Evolutionary conservation across 2,329 filamentous ascomycete species (phyloP).

Genomic region (Penicillium glabrum): DNA sequence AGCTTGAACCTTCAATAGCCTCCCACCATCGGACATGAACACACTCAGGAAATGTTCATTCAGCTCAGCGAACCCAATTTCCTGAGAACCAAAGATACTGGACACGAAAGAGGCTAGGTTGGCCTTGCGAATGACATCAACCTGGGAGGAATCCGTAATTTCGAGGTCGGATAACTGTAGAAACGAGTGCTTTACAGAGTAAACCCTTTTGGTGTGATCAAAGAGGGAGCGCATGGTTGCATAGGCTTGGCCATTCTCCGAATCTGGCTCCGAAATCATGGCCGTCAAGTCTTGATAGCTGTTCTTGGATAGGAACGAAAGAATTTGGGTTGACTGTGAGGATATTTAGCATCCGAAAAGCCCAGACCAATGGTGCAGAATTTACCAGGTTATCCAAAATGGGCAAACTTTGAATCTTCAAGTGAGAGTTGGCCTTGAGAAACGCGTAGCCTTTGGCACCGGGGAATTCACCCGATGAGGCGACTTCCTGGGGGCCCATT

Average conservation of each 20-base stretch:
- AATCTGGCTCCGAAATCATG: conserved; percentile 56
- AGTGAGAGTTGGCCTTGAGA: conserved; percentile 44
- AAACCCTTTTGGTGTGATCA: conserved; percentile 63
- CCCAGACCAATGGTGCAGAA: background rate
- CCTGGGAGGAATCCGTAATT: conserved; percentile 52
- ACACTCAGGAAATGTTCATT: conserved; percentile 64
- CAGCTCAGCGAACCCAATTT: conserved; percentile 63
- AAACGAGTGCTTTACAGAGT: conserved; percentile 57
- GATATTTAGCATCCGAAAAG: background rate
- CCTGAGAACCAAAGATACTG: conserved; percentile 62
- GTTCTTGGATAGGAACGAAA: conserved; percentile 58
- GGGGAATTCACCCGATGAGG: conserved; percentile 27
- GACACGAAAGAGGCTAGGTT: conserved; percentile 66
- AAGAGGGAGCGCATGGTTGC: conserved; percentile 62
- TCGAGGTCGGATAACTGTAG: conserved; percentile 55
- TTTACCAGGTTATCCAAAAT: conserved; percentile 61
- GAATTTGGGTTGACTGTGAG: conserved; percentile 57
- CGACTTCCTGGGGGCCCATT: conserved; percentile 35
- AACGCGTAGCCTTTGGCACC: conserved; percentile 37
- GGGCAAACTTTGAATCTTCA: conserved; percentile 61
- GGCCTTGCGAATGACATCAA: conserved; percentile 62
- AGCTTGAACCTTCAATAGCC: conserved; percentile 60
- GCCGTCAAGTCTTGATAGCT: conserved; percentile 57
- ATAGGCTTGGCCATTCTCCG: conserved; percentile 62
- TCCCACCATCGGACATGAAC: conserved; percentile 60